phyloP scores from a whole-genome alignment of 108 stramenopile genomes.

The Nitzschia inconspicua region DNA sequence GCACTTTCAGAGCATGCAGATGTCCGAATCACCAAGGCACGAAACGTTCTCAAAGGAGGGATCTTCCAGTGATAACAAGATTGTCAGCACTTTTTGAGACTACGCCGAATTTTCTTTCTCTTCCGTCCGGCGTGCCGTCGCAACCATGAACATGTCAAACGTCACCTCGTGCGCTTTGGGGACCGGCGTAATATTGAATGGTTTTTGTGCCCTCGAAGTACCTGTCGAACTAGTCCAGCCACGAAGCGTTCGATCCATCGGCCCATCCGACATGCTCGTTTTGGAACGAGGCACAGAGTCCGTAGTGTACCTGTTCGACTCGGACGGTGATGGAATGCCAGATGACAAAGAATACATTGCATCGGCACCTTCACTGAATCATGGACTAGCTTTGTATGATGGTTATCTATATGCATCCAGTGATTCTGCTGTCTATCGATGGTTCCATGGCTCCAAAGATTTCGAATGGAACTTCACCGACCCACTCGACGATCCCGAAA shows the following conservation, averaged over 20 bases:
- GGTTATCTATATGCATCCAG: conserved; percentile 61
- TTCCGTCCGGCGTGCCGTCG: too few species aligned
- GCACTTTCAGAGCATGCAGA: too few species aligned
- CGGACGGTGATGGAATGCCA: conserved; percentile 27
- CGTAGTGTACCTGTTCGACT: conserved; percentile 22
- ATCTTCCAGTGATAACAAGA: too few species aligned
- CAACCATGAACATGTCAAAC: neutral
- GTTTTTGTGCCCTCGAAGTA: conserved; percentile 25
- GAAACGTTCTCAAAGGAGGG: too few species aligned
- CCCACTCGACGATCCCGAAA: conserved; percentile 3
- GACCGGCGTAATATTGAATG: conserved; percentile 8
- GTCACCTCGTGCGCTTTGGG: neutral
- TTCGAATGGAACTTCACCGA: conserved; percentile 11
- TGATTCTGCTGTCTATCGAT: conserved; percentile 53
- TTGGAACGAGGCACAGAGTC: conserved; percentile 30
- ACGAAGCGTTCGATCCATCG: neutral
- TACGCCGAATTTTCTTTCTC: too few species aligned
- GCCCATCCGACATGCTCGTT: conserved; percentile 12
- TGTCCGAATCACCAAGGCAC: too few species aligned
- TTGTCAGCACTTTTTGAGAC: too few species aligned
- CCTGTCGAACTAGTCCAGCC: conserved; percentile 15
- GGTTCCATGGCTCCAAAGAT: conserved; percentile 28
- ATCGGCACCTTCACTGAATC: conserved; percentile 39
- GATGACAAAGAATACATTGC: conserved; percentile 30
- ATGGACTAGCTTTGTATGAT: conserved; percentile 52